Evolutionary conservation across 2,329 filamentous ascomycete species (phyloP).

Genomic region (Fusarium sp.): DNA sequence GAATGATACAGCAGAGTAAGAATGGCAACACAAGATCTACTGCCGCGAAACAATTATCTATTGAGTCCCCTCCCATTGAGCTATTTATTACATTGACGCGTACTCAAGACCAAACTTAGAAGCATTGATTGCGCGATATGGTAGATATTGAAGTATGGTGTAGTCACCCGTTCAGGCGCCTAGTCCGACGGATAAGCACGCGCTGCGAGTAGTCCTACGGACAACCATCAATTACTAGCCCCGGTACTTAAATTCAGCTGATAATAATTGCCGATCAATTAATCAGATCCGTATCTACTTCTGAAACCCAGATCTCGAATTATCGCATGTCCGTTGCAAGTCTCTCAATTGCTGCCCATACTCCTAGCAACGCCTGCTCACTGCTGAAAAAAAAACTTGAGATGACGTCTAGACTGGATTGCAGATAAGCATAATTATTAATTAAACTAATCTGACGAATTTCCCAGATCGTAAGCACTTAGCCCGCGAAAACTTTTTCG

Average conservation of each 20-base stretch:
- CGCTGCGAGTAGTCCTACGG: neutral
- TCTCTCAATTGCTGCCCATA: too few relatives aligned
- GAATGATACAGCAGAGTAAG: neutral
- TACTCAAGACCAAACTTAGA: rapidly evolving
- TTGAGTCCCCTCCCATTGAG: neutral
- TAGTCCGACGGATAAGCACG: neutral
- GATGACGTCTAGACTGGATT: neutral
- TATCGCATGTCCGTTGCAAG: neutral
- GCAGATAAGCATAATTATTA: neutral
- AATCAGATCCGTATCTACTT: neutral
- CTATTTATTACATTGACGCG: neutral
- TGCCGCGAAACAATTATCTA: neutral
- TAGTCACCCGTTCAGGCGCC: neutral
- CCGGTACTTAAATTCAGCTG: neutral
- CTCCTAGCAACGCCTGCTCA: neutral
- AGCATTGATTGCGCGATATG: neutral
- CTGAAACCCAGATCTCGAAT: neutral
- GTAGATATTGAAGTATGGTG: neutral
- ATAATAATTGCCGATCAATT: neutral
- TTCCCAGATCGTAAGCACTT: neutral
- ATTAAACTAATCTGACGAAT: neutral
- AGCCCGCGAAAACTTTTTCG: neutral
- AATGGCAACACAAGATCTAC: neutral
- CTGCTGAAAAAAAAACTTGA: too few relatives aligned
- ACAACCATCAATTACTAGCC: neutral